Conservation (phyloP, 495 filamentous ascomycete species). For the Tuber umbilicatum region DNA sequence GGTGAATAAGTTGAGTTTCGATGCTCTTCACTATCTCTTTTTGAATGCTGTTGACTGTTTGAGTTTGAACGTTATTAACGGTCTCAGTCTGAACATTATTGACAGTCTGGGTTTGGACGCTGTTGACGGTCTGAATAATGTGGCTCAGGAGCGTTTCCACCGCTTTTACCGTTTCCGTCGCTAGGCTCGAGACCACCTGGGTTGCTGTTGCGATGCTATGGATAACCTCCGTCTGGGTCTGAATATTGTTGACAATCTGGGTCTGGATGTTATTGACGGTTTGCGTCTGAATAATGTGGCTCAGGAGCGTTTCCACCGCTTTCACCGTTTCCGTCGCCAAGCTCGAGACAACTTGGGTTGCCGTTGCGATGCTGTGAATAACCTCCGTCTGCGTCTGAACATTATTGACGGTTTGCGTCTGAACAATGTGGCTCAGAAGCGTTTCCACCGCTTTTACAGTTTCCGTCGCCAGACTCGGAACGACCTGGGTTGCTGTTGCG, state of each 20-base stretch:
- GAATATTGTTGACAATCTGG: not conserved
- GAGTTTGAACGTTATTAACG: constrained; percentile 14
- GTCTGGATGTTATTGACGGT: constrained; percentile 11
- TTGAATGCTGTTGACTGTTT: constrained; percentile 26
- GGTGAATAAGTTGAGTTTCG: constrained; percentile 13
- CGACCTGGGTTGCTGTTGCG: constrained; percentile 21
- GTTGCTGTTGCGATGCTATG: constrained; percentile 14
- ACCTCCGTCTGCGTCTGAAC: constrained; percentile 18
- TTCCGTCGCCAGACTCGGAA: constrained; percentile 15
- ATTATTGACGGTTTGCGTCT: constrained; percentile 13
- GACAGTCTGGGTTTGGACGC: constrained; percentile 21
- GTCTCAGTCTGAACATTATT: constrained; percentile 9
- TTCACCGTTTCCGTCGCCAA: constrained; percentile 14
- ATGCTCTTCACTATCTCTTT: constrained; percentile 25
- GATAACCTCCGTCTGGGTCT: constrained; percentile 18
- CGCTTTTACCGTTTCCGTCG: constrained; percentile 16
- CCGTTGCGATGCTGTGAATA: constrained; percentile 12
- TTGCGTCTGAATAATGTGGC: constrained; percentile 7
- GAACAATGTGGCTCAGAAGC: not conserved
- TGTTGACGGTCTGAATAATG: constrained; percentile 14
- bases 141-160: not conserved
- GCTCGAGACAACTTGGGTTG: constrained; percentile 16
- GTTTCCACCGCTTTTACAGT: constrained; percentile 4
- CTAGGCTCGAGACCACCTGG: constrained; percentile 14
- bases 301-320: not conserved